Evolutionary conservation across 495 filamentous ascomycete genomes (phyloP).

Genomic region (Aspergillus hancockii): DNA sequence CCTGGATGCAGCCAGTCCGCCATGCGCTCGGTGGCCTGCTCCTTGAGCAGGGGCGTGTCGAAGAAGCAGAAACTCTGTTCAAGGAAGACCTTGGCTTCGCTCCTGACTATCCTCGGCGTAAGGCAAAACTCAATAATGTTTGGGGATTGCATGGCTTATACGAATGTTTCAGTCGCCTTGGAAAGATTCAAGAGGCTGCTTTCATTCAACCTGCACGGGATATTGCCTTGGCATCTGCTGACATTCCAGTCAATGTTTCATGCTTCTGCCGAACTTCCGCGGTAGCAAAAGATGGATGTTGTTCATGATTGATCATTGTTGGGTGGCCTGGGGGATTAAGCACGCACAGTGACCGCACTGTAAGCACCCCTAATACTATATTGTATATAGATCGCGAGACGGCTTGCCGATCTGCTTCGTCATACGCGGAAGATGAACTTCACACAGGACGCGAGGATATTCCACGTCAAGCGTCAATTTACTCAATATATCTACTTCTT

Average conservation of each 20-base stretch:
- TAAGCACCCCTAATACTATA: no score
- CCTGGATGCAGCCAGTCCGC: constrained; percentile 67
- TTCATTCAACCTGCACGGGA: constrained; percentile 50
- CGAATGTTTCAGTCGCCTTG: constrained; percentile 59
- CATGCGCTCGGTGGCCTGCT: constrained; percentile 49
- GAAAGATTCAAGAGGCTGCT: constrained; percentile 48
- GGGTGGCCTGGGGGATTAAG: no score
- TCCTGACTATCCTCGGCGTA: constrained; percentile 53
- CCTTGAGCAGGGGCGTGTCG: constrained; percentile 58
- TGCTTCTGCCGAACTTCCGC: constrained; percentile 58
- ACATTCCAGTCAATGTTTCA: constrained; percentile 60
- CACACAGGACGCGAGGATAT: no score
- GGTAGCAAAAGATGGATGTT: no score
- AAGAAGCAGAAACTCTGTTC: constrained; percentile 57
- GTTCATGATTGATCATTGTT: no score
- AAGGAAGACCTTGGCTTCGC: constrained; percentile 62
- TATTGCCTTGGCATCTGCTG: constrained; percentile 52
- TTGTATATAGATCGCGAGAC: no score
- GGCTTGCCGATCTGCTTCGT: no score
- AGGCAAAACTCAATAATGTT: constrained; percentile 66
- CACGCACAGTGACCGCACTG: no score
- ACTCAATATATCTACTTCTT: no score
- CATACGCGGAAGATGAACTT: no score
- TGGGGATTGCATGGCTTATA: constrained; percentile 68
- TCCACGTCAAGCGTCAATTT: no score